Conservation (phyloP, 345 rosid genomes). For the Citrus sp. region DNA sequence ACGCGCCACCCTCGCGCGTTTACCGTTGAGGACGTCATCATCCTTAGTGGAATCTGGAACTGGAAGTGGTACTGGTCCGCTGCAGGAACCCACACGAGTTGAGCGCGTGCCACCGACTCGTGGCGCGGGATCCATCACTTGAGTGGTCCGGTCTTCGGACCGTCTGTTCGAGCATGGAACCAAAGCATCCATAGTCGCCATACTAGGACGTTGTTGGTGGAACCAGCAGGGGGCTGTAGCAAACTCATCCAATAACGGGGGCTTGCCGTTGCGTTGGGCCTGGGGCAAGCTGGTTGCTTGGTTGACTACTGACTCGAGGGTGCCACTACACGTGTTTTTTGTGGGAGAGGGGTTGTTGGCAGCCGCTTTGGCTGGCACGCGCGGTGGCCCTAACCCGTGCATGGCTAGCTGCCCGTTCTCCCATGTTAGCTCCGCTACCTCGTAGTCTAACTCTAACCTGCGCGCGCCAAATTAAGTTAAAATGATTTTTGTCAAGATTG, state of each 20-base stretch:
- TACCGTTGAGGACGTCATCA: constrained; percentile 13
- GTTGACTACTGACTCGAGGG: constrained; percentile 88
- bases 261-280: no score
- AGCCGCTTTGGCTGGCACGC: constrained; percentile 42
- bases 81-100: constrained; percentile 60
- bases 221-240: constrained; percentile 28
- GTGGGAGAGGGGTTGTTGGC: not conserved
- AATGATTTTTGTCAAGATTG: not conserved
- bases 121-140: constrained; percentile 19
- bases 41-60: constrained; percentile 9
- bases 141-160: constrained; percentile 16
- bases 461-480: not conserved
- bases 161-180: constrained; percentile 58
- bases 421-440: constrained; percentile 96
- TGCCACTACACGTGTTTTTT: constrained; percentile 34
- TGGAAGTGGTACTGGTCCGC: constrained; percentile 19
- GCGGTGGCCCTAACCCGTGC: constrained; percentile 73
- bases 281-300: constrained; percentile 58
- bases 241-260: not conserved
- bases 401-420: constrained; percentile 82
- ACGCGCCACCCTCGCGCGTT: constrained; percentile 42
- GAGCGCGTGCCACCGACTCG: constrained; percentile 28
- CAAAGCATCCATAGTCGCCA: constrained; percentile 65
- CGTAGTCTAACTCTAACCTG: constrained; percentile 65
- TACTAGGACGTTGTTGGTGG: constrained; percentile 26